These are phyloP conservation scores for Aureobasidium zeae DNA, from an alignment of 2,329 filamentous ascomycete species.

Conservation along the genomic window DNA sequence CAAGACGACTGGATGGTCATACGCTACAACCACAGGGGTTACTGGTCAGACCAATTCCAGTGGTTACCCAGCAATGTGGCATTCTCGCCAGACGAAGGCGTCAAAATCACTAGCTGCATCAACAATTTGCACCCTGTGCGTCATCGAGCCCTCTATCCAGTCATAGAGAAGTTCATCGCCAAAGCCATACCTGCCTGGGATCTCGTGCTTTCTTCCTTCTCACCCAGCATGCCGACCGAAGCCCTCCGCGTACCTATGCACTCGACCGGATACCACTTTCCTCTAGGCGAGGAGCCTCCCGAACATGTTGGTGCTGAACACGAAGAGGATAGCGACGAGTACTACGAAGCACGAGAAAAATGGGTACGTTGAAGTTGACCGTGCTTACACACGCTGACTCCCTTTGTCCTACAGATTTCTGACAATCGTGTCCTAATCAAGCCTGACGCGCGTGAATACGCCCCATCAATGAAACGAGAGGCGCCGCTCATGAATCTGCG, in stretches of 20 bases:
- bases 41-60: conserved; percentile 23
- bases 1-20: not conserved
- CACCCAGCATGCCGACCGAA: not conserved
- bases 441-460: not conserved
- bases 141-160: conserved; percentile 21
- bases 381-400: not conserved
- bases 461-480: not conserved
- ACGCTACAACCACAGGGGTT: not conserved
- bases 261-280: not conserved
- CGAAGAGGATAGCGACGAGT: conserved; percentile 1
- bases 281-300: conserved; percentile 5
- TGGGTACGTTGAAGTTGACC: no score
- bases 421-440: conserved; percentile 8
- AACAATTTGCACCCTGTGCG: conserved; percentile 25
- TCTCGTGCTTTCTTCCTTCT: conserved; percentile 1
- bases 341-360: not conserved
- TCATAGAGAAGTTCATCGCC: conserved; percentile 22
- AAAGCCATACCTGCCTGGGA: conserved; percentile 25
- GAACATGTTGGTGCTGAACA: conserved; percentile 8
- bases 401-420: not conserved
- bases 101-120: conserved; percentile 25
- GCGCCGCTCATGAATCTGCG: conserved; percentile 17
- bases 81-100: conserved; percentile 15
- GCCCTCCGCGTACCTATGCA: conserved; percentile 2
- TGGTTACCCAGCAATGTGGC: conserved; percentile 25